A percentile compares a stretch with the other conserved stretches of the same genome.
Conservation (phyloP, 129 eudicot species). For the Flaveria bidentis region DNA sequence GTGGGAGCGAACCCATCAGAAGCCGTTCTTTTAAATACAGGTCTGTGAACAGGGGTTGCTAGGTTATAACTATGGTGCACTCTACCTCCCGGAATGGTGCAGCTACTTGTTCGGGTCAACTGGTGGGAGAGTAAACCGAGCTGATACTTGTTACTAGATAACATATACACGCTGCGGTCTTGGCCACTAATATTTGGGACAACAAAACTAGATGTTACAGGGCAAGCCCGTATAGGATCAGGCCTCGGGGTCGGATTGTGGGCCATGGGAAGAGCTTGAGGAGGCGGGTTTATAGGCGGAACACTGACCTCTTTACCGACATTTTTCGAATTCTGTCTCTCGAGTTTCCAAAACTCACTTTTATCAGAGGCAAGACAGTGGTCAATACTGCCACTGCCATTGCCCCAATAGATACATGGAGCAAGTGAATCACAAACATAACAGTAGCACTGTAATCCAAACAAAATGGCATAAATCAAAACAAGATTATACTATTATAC, state of each 20-base stretch:
- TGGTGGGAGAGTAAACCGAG: slow-evolving; percentile 43
- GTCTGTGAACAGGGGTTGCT: slow-evolving; percentile 34
- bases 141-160: slow-evolving; percentile 43
- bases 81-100: slow-evolving; percentile 29
- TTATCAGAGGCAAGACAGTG: slow-evolving; percentile 89
- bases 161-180: slow-evolving; percentile 33
- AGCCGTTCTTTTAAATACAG: slow-evolving; percentile 46
- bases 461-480: slow-evolving; percentile 15
- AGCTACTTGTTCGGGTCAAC: slow-evolving; percentile 36
- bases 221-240: slow-evolving; percentile 32
- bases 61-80: slow-evolving; percentile 30
- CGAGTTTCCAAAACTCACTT: slow-evolving; percentile 54
- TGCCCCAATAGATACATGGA: slow-evolving; percentile 78
- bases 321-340: slow-evolving; percentile 50
- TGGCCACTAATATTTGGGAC: slow-evolving; percentile 32
- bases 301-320: slow-evolving; percentile 23
- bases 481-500: background rate
- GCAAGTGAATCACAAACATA: slow-evolving; percentile 91
- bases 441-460: slow-evolving; percentile 81
- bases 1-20: slow-evolving; percentile 25
- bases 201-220: slow-evolving; percentile 35
- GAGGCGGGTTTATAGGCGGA: slow-evolving; percentile 29
- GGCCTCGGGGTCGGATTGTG: slow-evolving; percentile 31
- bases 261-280: background rate
- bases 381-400: slow-evolving; percentile 44